Evolutionary conservation across 305 asterid species (phyloP), one percentile per base, ranked within the genome.

Genomic region (Fraxinus ornus): DNA sequence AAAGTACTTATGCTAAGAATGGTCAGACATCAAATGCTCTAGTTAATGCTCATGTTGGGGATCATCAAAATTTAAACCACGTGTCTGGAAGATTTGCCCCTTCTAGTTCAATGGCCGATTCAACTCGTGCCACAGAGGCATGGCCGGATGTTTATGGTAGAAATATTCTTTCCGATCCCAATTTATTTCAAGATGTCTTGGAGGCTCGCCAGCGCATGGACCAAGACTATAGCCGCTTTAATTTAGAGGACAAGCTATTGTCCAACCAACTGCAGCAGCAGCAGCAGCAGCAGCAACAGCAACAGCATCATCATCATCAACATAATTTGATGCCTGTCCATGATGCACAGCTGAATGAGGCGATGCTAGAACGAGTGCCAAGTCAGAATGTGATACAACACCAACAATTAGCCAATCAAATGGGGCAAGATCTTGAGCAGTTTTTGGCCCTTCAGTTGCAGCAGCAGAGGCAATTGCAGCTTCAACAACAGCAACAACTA

Each of bases 381-480:
- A 84, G 88, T 87, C 89, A 87, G 83, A 93, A 89, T 83, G 68
- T 86, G 85, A 78, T 91, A 86, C 94, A 86, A 78, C 92, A 88
- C 76, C 94, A 91, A 55, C 97, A 90, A 83, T 85, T 89, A 86
- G 88, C 92, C 60, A 86, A 83, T 86, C 97, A 89, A 80, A 71
- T 86, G 2, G 94, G 92, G 75, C 95, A 86, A 79, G 98, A 92
- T 83, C 80, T 93, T 72, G 97, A 94, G 81, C 98, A 90, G 75
- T 82, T 93, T 60, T 33, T 96, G 84, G 97, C 92, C 62, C 90
- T 89, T 85, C 97, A 91, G 87, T 81, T 90, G 82, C 97, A 94
- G 78, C 98, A 91, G 87, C 96, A 93, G 84, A 91, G 94, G 89
- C 93, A 91, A 86, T 85, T 87, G 21, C 99, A 91, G 62, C 90